A percentile compares a stretch with the other conserved stretches of the same genome.
Conservation (phyloP, 2,329 filamentous ascomycete species). For the Colletotrichum cereale region DNA sequence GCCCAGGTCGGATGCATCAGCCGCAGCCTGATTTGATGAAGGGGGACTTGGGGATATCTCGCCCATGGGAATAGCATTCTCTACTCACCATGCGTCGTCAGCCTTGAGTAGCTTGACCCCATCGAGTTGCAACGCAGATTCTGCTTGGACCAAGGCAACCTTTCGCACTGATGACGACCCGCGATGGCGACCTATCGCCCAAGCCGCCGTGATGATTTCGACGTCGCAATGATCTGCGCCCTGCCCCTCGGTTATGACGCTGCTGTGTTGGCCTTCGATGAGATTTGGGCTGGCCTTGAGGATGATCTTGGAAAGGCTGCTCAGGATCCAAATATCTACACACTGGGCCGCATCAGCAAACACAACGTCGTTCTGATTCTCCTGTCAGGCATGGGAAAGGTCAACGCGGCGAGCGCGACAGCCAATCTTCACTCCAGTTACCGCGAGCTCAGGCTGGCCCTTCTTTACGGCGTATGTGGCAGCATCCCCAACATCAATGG, state of each 20-base stretch:
- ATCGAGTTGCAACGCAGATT: not conserved
- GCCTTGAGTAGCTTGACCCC: not conserved
- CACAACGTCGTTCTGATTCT: slow-evolving; percentile 46
- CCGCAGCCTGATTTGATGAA: not conserved
- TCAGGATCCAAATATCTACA: slow-evolving; percentile 48
- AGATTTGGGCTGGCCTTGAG: slow-evolving; percentile 45
- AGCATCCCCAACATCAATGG: slow-evolving; percentile 46
- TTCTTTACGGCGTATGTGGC: slow-evolving; percentile 58
- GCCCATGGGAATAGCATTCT: not conserved
- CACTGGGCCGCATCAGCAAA: slow-evolving; percentile 45
- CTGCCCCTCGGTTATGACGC: slow-evolving; percentile 33
- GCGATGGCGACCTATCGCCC: not conserved
- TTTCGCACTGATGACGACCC: not conserved
- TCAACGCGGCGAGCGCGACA: slow-evolving; percentile 44
- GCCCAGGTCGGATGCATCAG: not conserved
- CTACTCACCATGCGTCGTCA: not conserved
- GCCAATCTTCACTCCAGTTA: slow-evolving; percentile 51
- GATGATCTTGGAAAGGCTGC: slow-evolving; percentile 42
- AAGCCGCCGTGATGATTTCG: slow-evolving; percentile 26
- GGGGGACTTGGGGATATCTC: not conserved
- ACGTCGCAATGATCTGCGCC: slow-evolving; percentile 30
- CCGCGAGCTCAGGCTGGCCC: slow-evolving; percentile 47
- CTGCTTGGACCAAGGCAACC: not conserved
- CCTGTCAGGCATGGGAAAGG: slow-evolving; percentile 47
- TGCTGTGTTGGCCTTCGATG: slow-evolving; percentile 42